phyloP scores from a whole-genome alignment of 2,329 filamentous ascomycete genomes.

The Emmonsiellopsis sp. region DNA sequence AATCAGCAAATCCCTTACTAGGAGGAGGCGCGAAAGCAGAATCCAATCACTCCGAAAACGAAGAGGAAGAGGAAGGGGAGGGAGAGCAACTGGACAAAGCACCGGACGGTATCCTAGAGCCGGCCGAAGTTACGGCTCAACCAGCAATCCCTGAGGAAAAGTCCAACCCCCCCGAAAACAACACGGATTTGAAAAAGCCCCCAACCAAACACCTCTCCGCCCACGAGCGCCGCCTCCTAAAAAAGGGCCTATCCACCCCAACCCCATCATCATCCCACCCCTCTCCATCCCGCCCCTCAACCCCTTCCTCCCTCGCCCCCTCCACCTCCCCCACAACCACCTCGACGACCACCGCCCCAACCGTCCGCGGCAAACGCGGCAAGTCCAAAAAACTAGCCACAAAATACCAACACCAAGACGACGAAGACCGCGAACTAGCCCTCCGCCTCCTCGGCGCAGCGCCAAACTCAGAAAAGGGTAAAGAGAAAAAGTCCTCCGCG shows the following conservation, averaged over 20 bases:
- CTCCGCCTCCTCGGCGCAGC: slow-evolving; percentile 77
- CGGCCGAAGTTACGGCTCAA: slow-evolving; percentile 25
- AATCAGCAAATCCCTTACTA: slow-evolving; percentile 1
- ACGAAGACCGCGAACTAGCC: slow-evolving; percentile 77
- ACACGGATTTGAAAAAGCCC: slow-evolving; percentile 7
- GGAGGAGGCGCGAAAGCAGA: not conserved
- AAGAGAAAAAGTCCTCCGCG: slow-evolving; percentile 58
- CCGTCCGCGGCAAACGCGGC: slow-evolving; percentile 60
- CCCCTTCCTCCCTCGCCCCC: slow-evolving; percentile 12
- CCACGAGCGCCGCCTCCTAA: slow-evolving; percentile 34
- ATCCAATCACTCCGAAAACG: not conserved
- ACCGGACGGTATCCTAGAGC: slow-evolving; percentile 11
- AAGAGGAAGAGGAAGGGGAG: slow-evolving; percentile 11
- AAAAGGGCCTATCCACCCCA: slow-evolving; percentile 22
- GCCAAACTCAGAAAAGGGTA: slow-evolving; percentile 34
- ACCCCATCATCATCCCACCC: slow-evolving; percentile 4
- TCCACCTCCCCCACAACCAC: slow-evolving; percentile 10
- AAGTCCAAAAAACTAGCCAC: slow-evolving; percentile 80
- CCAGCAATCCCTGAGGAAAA: too few relatives aligned
- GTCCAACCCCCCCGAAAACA: slow-evolving; percentile 9
- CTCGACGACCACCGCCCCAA: slow-evolving; percentile 13
- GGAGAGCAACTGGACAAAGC: slow-evolving; percentile 18
- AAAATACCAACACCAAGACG: slow-evolving; percentile 91
- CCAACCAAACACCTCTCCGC: slow-evolving; percentile 24
- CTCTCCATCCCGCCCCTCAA: slow-evolving; percentile 11